Base-by-base conservation (phyloP, 2,329 filamentous ascomycete genomes). In the Cytospora chrysosperma region DNA sequence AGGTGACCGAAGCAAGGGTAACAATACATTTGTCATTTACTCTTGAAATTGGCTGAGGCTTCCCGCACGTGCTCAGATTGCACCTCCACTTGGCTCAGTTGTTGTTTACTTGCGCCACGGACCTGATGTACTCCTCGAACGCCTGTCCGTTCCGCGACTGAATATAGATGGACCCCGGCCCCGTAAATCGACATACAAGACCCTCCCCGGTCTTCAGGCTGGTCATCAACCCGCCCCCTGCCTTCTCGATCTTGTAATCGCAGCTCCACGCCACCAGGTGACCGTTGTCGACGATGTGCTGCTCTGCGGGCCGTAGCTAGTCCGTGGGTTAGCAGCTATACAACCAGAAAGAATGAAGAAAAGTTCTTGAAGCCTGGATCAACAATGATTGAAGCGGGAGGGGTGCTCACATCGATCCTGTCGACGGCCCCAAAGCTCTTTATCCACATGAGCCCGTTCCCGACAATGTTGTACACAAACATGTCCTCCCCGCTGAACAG, bases 261-360 rank as follows among this genome's bases (percentile, higher is more conserved):
- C 66, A 69, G 63, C 56, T 68, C 68, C 68, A 69, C n/a, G 68
- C 68, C 9, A 69, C 68, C 12, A 69, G 65, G 21, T 69, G 68
- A 27, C 67, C 67, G 27, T 68, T 68, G 28, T 68, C 67, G 3
- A 69, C 68, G 50, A 68, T 68, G 40, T 69, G 68, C 54, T 69
- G 65, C 61, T 69, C 65, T 12, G 64, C 67, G n/a, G 65, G 59
- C 60, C 64, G 63, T n/a, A 69, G 62, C 68, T 69, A 28, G n/a
- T 21, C 9, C 17, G 34, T 34, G n/a, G 28, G 54, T 62, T 56
- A 61, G 54, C 15, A 56, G n/a, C n/a, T n/a, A n/a, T n/a, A n/a
- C n/a, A n/a, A n/a, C n/a, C n/a, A n/a, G n/a, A n/a, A n/a, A n/a
- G n/a, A n/a, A n/a, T n/a, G n/a, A n/a, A n/a, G n/a, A n/a, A n/a